Base-by-base conservation (phyloP, 768 basidiomycete species). In the Tulasnella sp. region DNA sequence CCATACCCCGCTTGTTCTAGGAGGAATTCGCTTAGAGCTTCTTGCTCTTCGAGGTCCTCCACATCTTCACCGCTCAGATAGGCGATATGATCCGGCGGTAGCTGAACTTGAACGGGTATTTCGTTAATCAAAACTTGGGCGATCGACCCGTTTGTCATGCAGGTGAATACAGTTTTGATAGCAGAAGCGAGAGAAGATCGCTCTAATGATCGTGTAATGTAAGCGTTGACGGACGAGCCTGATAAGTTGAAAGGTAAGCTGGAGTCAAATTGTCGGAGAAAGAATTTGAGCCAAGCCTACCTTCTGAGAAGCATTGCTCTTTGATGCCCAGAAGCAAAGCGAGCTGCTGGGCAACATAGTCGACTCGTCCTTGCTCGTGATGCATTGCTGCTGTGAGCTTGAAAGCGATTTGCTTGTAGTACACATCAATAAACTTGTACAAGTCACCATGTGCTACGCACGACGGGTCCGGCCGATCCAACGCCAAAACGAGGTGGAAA, bases 341-440 rank as follows among this genome's bases (percentile, higher is more conserved):
- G 42, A 92, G 93, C 82, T 98, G 92, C 67, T 84, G 84, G 79
- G 95, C 94, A 1, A 99, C 93, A 84, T 93, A 98, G 82, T 93
- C 92, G 42, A 90, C 90, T 74, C 92, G 84, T 5, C 94, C 91
- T 84, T 99, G 97, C 82, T 98, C 92, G 82, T 95, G 93, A 81
- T 92, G 96, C 67, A 98, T 86, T 11, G 96, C 95, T 7, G 97
- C 98, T 2, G 96, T 95, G 80, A 95, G 86, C 3, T 93, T 92
- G 85, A 96, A 96, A 0, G 91, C 92, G 77, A 97, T 88, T 82
- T 96, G 95, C 79, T 94, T 89, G 82, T 98, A 98, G 51, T 98
- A 89, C 70, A 91, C 89, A 82, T 97, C 94, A 81, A 94, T 90
- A 82, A 95, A 93, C 82, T 90, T 91, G 72, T 89, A 85, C 40